Conservation (phyloP, 305 asterid species). For the Fraxinus floribunda region DNA sequence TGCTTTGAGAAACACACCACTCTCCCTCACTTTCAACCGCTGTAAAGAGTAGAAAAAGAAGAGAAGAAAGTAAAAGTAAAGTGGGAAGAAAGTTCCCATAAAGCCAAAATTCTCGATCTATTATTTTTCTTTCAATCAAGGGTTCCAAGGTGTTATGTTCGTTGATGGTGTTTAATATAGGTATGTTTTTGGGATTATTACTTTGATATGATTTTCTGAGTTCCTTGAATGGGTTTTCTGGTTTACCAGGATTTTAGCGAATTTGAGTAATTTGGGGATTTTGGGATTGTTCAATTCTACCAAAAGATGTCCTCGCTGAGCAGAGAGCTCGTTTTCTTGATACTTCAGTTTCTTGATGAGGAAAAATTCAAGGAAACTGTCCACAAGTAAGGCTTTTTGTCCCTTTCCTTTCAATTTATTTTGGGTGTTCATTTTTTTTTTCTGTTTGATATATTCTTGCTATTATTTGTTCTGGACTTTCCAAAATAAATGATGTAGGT, state of each 20-base stretch:
- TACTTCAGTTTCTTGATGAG: slow-evolving; percentile 60
- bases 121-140: background rate
- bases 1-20: slow-evolving; percentile 18
- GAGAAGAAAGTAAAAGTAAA: slow-evolving; percentile 6
- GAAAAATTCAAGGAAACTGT: slow-evolving; percentile 57
- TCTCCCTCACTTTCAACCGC: slow-evolving; percentile 7
- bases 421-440: background rate
- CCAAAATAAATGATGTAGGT: slow-evolving; percentile 34
- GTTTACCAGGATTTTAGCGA: slow-evolving; percentile 29
- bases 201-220: slow-evolving; percentile 19
- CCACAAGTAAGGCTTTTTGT: slow-evolving; percentile 42
- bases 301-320: slow-evolving; percentile 44
- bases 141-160: slow-evolving; percentile 6
- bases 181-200: slow-evolving; percentile 8
- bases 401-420: background rate
- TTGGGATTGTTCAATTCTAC: slow-evolving; percentile 19
- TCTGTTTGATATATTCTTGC: background rate
- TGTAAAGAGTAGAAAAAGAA: slow-evolving; percentile 21
- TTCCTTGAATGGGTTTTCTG: background rate
- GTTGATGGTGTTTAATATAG: slow-evolving; percentile 1
- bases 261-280: slow-evolving; percentile 35
- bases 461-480: slow-evolving; percentile 10
- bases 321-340: slow-evolving; percentile 52
- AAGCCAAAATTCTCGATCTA: slow-evolving; percentile 36
- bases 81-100: slow-evolving; percentile 12